phyloP scores from a whole-genome alignment of 2,329 filamentous ascomycete species.

The Cryphonectria nitschkei region DNA sequence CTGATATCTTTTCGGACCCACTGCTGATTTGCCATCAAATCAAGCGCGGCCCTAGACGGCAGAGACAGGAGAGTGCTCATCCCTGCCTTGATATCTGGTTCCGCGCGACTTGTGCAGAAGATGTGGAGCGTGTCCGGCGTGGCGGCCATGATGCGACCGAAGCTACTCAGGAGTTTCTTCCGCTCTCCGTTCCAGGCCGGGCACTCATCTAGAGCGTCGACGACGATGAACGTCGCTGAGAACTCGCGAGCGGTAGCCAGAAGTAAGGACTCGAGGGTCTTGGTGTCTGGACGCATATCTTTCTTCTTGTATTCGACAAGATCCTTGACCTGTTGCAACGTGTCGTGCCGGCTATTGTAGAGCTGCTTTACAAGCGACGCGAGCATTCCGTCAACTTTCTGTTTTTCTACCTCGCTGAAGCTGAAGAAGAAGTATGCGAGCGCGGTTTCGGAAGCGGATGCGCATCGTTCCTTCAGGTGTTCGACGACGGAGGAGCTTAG shows the following conservation, averaged over 20 bases:
- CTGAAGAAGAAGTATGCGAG: slow-evolving; percentile 34
- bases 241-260: background rate
- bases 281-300: background rate
- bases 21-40: background rate
- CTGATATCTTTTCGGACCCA: background rate
- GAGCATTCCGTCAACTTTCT: slow-evolving; percentile 29
- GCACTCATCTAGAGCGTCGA: background rate
- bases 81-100: background rate
- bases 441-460: background rate
- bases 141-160: background rate
- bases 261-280: background rate
- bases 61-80: background rate
- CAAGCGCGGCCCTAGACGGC: background rate
- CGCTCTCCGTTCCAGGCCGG: background rate
- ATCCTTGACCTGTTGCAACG: background rate
- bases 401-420: slow-evolving; percentile 31
- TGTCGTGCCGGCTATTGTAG: background rate
- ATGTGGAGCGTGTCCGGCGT: background rate
- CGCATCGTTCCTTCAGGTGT: background rate
- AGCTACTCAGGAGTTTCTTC: background rate
- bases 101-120: background rate
- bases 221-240: background rate
- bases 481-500: background rate
- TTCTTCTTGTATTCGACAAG: background rate
- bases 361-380: slow-evolving; percentile 30